Conservation (phyloP, 83 land plant genomes). For the Thuja plicata region DNA sequence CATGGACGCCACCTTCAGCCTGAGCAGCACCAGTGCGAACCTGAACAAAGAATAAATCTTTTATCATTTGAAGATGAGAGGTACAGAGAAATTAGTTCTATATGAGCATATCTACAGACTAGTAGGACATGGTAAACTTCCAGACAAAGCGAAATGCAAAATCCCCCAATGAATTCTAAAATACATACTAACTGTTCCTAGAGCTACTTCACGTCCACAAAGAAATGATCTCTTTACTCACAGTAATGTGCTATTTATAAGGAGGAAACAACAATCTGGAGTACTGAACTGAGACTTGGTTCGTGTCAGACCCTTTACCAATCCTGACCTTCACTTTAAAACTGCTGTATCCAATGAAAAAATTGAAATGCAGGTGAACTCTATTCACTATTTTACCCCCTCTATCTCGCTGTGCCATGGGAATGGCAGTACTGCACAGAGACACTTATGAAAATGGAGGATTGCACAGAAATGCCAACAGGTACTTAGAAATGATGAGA, state of each 20-base stretch:
- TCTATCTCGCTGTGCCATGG: too few relatives aligned
- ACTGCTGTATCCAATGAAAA: too few relatives aligned
- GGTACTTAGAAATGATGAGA: not conserved
- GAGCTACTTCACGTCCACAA: not conserved
- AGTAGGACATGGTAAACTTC: not conserved
- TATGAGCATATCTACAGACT: not conserved
- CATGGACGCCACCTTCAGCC: constrained; percentile 96
- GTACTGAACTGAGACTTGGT: not conserved
- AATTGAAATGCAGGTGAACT: too few relatives aligned
- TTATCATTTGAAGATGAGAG: not conserved
- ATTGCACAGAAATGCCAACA: not conserved
- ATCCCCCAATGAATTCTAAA: not conserved
- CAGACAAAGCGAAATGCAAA: not conserved
- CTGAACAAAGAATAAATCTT: constrained; percentile 30
- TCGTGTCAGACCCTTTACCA: not conserved
- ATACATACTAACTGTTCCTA: not conserved
- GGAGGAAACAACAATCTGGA: not conserved
- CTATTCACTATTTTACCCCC: too few relatives aligned
- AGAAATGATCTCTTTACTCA: not conserved
- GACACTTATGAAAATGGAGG: too few relatives aligned
- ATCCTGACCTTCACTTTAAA: not conserved
- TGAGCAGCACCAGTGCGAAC: constrained; percentile 97
- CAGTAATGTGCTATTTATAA: not conserved
- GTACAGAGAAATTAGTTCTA: not conserved
- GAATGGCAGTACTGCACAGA: too few relatives aligned